phyloP scores from a whole-genome alignment of 1,139 yeast species.

The Magnusiomyces tetraspermus region DNA sequence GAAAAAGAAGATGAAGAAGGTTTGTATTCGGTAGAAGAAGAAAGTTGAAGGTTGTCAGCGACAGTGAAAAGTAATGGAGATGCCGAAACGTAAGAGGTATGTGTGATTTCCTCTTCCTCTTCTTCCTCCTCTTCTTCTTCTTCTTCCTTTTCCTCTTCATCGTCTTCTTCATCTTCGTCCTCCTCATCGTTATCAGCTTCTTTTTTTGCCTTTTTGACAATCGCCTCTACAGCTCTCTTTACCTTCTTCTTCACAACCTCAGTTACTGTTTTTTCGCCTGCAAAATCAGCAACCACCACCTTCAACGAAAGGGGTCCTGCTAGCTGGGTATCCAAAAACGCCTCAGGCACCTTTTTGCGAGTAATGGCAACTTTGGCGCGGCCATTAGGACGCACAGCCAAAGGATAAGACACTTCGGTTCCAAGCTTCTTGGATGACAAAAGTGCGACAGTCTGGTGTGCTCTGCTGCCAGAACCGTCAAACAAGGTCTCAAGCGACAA shows the following conservation, averaged over 20 bases:
- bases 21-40: slow-evolving; percentile 8
- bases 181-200: background rate
- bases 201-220: background rate
- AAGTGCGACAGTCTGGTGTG: slow-evolving; percentile 27
- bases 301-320: slow-evolving; percentile 14
- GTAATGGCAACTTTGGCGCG: slow-evolving; percentile 27
- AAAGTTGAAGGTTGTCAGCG: slow-evolving; percentile 3
- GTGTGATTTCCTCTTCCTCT: background rate
- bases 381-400: slow-evolving; percentile 21
- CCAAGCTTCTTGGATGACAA: slow-evolving; percentile 20
- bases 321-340: slow-evolving; percentile 13
- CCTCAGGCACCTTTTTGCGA: slow-evolving; percentile 25
- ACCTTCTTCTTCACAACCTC: background rate
- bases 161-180: slow-evolving; percentile 1
- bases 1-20: slow-evolving; percentile 15
- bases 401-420: slow-evolving; percentile 23
- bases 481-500: slow-evolving; percentile 1
- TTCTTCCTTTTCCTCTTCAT: slow-evolving; percentile 2
- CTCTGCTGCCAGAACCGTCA: slow-evolving; percentile 16
- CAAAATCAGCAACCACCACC: slow-evolving; percentile 13
- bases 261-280: slow-evolving; percentile 5
- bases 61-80: slow-evolving; percentile 5
- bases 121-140: slow-evolving; percentile 7
- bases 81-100: background rate
- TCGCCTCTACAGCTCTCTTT: too few species aligned